These are phyloP conservation scores for Chlorencoelia australis DNA, from an alignment of 2,329 filamentous ascomycete species.

Conservation along the genomic window DNA sequence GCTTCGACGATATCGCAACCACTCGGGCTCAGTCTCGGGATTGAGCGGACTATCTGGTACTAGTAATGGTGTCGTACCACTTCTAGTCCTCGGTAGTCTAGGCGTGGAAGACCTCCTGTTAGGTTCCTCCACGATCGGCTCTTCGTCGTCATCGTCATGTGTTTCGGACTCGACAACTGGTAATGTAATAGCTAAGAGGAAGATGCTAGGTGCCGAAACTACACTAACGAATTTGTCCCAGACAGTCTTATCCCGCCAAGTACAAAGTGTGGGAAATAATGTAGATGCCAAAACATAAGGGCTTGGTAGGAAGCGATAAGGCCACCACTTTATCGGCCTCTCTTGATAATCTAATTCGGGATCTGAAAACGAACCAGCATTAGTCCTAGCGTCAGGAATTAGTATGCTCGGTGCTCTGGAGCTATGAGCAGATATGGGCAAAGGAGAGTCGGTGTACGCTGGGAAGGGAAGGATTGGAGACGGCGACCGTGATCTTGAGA, in stretches of 20 bases:
- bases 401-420: conserved; percentile 24
- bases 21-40: conserved; percentile 38
- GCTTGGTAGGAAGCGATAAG: conserved; percentile 60
- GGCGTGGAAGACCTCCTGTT: conserved; percentile 9
- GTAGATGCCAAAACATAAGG: conserved; percentile 62
- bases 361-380: conserved; percentile 15
- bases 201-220: conserved; percentile 80
- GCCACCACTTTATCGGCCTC: conserved; percentile 64
- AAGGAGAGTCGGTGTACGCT: conserved; percentile 25
- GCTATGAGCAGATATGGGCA: conserved; percentile 19
- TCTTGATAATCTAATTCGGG: conserved; percentile 14
- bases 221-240: conserved; percentile 76
- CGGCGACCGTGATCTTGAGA: conserved; percentile 14
- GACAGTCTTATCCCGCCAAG: conserved; percentile 72
- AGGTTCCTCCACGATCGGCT: conserved; percentile 5
- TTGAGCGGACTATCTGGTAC: conserved; percentile 18
- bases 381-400: conserved; percentile 20
- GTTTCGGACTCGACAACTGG: conserved; percentile 74
- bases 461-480: conserved; percentile 26
- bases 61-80: conserved; percentile 15
- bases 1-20: conserved; percentile 47
- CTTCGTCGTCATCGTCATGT: conserved; percentile 35
- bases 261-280: conserved; percentile 77
- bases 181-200: conserved; percentile 79
- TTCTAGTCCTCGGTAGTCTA: conserved; percentile 21